Evolutionary conservation across 192 early-diverging fungal genomes (phyloP), one percentile per base, ranked within the genome.

Genomic region (Coemansia aciculifera): DNA sequence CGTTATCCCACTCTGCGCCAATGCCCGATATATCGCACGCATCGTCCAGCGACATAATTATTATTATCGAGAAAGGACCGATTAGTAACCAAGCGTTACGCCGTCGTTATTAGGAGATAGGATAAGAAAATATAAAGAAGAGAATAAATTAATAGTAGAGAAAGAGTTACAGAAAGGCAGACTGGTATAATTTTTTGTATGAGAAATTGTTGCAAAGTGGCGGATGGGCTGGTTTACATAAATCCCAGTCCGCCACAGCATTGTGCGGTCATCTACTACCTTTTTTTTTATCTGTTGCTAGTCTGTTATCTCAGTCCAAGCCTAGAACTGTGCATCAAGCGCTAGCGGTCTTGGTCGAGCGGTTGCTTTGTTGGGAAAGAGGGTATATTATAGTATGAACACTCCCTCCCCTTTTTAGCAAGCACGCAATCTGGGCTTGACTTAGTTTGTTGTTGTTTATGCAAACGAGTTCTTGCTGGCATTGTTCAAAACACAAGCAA

Each of bases 1-100:
- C 66, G 46, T 66, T 67, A 59, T 83, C 63, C 74, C 75, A 83
- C n/a, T 60, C 51, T 5, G 77, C 7, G 19, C 44, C 64, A 36
- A 34, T 48, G 5, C 65, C 64, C 29, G 42, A 49, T 5, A 62
- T 36, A 21, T 37, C 52, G 67, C 74, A 77, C 21, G 57, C 57
- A n/a, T 27, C 46, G 39, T 48, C 51, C 62, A 56, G 19, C 10
- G 61, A 23, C 69, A 64, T 64, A 3, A 42, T 15, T 42, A 34
- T 42, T 9, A 5, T 10, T 3, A 36, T 8, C 8, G 13, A 42
- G 10, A 42, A 38, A 46, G 13, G n/a, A 12, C 15, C 12, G 43
- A 23, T 48, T 48, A 21, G 46, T 21, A 48, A 48, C 46, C 2
- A 9, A 9, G 46, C 5, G 46, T 19, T 48, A 19, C 46, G 46